Base-by-base conservation (phyloP, 768 basidiomycete genomes). In the Lactarius trivialis region DNA sequence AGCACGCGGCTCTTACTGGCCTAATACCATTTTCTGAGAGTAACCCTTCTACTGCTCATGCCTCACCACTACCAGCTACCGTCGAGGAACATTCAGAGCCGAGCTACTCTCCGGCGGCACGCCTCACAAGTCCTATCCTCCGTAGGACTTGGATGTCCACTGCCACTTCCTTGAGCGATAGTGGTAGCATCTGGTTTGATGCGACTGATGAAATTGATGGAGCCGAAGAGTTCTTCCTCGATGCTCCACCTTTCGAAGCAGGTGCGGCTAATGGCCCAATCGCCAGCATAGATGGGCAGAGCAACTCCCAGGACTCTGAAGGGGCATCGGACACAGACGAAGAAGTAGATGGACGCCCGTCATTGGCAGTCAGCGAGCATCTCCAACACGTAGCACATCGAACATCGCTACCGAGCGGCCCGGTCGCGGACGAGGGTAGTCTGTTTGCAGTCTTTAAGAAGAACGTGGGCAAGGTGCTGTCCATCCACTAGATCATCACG, bases 361-460 rank as follows among this genome's bases (percentile, higher is more conserved):
- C 60, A 26, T 41, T 64, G 51, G 61, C 49, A 21, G 11, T 64
- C 39, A 53, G 61, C 48, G 63, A 56, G 14, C 56, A 55, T 36
- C 21, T 50, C 14, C 41, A 53, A 33, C 52, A 48, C 7, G 71
- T 85, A 9, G 68, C 74, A 9, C 77, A 83, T 61, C 78, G 89
- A 65, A 82, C 81, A 3, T 75, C 75, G 43, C 75, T 91, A 53
- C 88, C 89, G 19, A 80, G 82, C 21, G 78, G 79, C 7, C 77
- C 82, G 17, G 76, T 81, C 26, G 83, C 81, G 3, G 91, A 93
- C 57, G 89, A 93, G 74, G 89, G 89, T 11, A 91, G 90, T 69
- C 74, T 93, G 37, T 91, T 93, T 68, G 76, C 86, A 1, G 84
- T 93, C 34, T 74, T 94, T 51, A 91, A 91, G 76, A 93, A 91